Percentiles rank a stretch among this genome's conserved stretches.
phyloP scores from a whole-genome alignment of 768 basidiomycete genomes.

The Tulasnella sp. region DNA sequence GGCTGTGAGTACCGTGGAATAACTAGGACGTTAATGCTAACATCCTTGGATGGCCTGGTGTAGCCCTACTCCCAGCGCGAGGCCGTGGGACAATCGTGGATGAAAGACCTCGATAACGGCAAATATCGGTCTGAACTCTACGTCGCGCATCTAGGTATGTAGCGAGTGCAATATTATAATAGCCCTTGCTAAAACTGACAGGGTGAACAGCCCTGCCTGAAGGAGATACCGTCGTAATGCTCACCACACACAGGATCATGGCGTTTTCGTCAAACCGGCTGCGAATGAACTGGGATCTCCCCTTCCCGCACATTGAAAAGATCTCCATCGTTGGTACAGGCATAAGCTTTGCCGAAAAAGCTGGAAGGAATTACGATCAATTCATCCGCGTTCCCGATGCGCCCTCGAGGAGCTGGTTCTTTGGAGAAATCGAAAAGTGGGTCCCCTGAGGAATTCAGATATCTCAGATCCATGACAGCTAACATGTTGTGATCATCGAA shows the following conservation, averaged over 20 bases:
- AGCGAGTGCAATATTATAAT: not conserved
- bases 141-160: slow-evolving; percentile 82
- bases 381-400: slow-evolving; percentile 32
- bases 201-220: slow-evolving; percentile 52
- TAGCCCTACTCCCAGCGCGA: slow-evolving; percentile 86
- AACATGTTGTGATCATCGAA: not conserved
- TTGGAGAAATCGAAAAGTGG: slow-evolving; percentile 30
- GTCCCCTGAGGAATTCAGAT: not conserved
- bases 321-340: slow-evolving; percentile 85
- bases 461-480: not conserved
- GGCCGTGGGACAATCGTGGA: slow-evolving; percentile 92
- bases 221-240: slow-evolving; percentile 64
- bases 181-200: not conserved
- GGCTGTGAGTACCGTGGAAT: slow-evolving; percentile 41
- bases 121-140: slow-evolving; percentile 74
- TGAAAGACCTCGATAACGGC: slow-evolving; percentile 87
- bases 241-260: slow-evolving; percentile 69
- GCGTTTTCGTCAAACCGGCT: slow-evolving; percentile 80
- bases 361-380: slow-evolving; percentile 29
- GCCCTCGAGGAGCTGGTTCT: slow-evolving; percentile 29
- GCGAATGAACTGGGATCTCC: slow-evolving; percentile 82
- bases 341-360: slow-evolving; percentile 71
- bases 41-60: not conserved
- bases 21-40: not conserved
- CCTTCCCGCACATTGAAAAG: slow-evolving; percentile 75